Evolutionary conservation across 306 rosid genomes (phyloP), one percentile per base, ranked within the genome.

Genomic region (Rosa lucieae): DNA sequence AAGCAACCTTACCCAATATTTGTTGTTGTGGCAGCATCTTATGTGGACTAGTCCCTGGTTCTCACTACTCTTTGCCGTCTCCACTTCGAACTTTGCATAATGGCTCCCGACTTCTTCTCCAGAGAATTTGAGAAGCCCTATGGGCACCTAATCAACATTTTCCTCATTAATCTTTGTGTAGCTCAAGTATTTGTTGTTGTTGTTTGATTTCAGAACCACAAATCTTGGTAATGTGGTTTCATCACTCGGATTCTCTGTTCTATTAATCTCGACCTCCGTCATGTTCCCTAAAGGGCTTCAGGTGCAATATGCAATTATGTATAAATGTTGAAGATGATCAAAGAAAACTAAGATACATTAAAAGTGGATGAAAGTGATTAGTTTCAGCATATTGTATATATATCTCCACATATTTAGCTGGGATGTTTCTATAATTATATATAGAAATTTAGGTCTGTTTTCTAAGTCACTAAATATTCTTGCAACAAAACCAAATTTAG

Each of bases 11-110:
- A 66, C 75, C 79, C 69, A 82, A 43, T 65, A 82, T 73, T 77
- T 77, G 47, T 82, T 82, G 74, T 82, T 82, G 70, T 77, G 70
- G 47, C 70, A 77, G 21, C 78, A 82, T 8, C 78, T 61, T n/a
- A 76, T 39, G 23, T 76, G 84, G 7, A 81, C 68, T 1, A 58
- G 71, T 15, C 43, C 70, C 12, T 63, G 5, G 7, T 72, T 72
- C 26, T 42, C 17, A 2, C 32, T 55, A 11, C 47, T 26, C 42
- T 10, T 18, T 3, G 40, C 65, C 7, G 4, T 49, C 40, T 59
- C 79, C 26, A 82, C 13, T 4, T 78, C 52, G 10, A 63, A 82
- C 56, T 82, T 82, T 4, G 79, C 55, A 11, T 63, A 66, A 0
- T 77, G 81, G 3, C 82, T 73, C 10, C 53, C 71, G 0, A 74